Percentiles rank a stretch among this genome's conserved stretches.
These are phyloP conservation scores for Mollisiaceae sp. DNA, from an alignment of 2,329 filamentous ascomycete genomes.

Conservation along the genomic window DNA sequence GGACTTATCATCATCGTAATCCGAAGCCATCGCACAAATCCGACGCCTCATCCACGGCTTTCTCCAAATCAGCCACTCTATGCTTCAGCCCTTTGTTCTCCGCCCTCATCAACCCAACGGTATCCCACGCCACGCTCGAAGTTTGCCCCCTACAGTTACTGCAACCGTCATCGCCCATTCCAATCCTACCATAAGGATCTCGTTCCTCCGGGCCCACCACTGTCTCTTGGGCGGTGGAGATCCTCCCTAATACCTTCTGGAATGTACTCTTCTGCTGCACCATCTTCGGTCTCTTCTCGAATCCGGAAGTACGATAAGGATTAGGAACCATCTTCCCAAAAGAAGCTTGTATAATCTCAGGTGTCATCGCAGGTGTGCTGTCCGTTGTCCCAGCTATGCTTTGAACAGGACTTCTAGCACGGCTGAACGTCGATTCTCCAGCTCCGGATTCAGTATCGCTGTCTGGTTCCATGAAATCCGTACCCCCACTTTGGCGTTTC, in stretches of 20 bases:
- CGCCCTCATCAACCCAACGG: constrained; percentile 63
- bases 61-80: constrained; percentile 62
- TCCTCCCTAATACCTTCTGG: constrained; percentile 51
- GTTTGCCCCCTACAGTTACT: constrained; percentile 63
- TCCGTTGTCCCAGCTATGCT: constrained; percentile 27
- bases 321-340: constrained; percentile 31
- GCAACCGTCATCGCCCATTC: constrained; percentile 46
- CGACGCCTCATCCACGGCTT: constrained; percentile 63
- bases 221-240: constrained; percentile 46
- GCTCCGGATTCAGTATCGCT: constrained; percentile 56
- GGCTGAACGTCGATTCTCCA: constrained; percentile 64
- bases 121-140: constrained; percentile 67
- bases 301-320: constrained; percentile 24
- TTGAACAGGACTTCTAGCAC: constrained; percentile 61
- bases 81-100: constrained; percentile 68
- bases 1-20: neutral
- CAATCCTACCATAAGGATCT: constrained; percentile 34
- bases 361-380: constrained; percentile 26
- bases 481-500: constrained; percentile 15
- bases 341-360: constrained; percentile 32
- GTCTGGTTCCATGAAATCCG: constrained; percentile 58
- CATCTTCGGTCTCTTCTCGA: constrained; percentile 38
- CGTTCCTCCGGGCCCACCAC: constrained; percentile 23
- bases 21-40: constrained; percentile 1
- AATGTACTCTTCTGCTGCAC: constrained; percentile 51